A percentile compares a stretch with the other conserved stretches of the same genome.
Conservation (phyloP, 768 basidiomycete species). For the Rhodotorula paludigena region DNA sequence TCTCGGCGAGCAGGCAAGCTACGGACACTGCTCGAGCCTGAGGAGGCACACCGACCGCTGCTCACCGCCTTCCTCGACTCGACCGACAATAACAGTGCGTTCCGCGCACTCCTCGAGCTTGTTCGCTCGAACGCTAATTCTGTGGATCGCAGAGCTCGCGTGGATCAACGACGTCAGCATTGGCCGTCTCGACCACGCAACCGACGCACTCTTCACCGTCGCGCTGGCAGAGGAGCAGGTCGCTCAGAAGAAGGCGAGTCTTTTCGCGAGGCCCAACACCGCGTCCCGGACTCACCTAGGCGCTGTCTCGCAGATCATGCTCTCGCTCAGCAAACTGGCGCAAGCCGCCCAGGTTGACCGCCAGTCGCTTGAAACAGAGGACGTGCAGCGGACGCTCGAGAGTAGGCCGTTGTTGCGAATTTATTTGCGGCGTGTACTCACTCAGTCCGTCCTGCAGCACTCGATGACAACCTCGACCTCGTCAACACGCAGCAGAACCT, state of each 20-base stretch:
- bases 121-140: neutral
- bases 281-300: too few relatives aligned
- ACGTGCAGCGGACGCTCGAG: constrained; percentile 52
- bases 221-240: constrained; percentile 58
- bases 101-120: neutral
- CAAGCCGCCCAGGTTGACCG: constrained; percentile 63
- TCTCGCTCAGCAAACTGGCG: constrained; percentile 82
- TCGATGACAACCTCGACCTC: constrained; percentile 82
- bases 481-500: constrained; percentile 75
- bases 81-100: constrained; percentile 58
- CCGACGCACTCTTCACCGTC: constrained; percentile 61
- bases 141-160: constrained; percentile 45
- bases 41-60: constrained; percentile 58
- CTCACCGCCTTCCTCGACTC: constrained; percentile 69
- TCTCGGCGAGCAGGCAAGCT: constrained; percentile 59
- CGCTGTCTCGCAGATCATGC: constrained; percentile 61
- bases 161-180: constrained; percentile 86
- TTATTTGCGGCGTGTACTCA: neutral
- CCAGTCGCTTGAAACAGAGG: constrained; percentile 51
- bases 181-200: constrained; percentile 61
- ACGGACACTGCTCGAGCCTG: constrained; percentile 73
- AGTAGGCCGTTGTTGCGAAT: constrained; percentile 40
- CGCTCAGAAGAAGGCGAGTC: constrained; percentile 68
- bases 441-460: constrained; percentile 53
- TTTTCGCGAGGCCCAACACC: too few relatives aligned